phyloP scores from a whole-genome alignment of 768 basidiomycete species.

The Pleurotus eryngii region DNA sequence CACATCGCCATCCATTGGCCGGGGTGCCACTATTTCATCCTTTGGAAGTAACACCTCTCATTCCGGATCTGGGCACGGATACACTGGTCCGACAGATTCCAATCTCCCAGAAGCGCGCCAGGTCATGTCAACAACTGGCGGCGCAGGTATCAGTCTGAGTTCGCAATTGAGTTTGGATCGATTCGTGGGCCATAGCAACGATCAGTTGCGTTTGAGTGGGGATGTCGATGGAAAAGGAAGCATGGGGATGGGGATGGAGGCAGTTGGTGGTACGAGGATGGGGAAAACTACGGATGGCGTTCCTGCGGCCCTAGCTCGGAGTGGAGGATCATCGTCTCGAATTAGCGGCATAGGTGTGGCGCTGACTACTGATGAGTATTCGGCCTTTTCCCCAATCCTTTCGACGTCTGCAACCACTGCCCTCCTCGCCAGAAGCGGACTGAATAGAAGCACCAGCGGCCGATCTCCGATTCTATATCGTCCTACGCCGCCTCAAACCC shows the following conservation, averaged over 20 bases:
- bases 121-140: not conserved
- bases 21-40: not conserved
- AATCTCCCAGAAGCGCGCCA: not conserved
- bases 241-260: not conserved
- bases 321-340: not conserved
- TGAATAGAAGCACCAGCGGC: not conserved
- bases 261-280: not conserved
- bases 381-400: not conserved
- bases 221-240: not conserved
- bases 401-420: not conserved
- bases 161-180: slow-evolving; percentile 7
- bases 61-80: not conserved
- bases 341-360: not conserved
- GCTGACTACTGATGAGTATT: not conserved
- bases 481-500: not conserved
- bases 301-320: not conserved
- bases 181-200: not conserved
- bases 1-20: not conserved
- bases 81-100: not conserved
- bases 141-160: not conserved
- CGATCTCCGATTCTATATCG: not conserved
- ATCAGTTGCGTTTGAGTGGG: not conserved
- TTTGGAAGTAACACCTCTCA: not conserved
- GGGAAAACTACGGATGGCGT: not conserved
- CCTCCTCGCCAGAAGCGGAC: not conserved